Conservation (phyloP, 2,329 filamentous ascomycete genomes). For the Ambrosiella beaveri region DNA sequence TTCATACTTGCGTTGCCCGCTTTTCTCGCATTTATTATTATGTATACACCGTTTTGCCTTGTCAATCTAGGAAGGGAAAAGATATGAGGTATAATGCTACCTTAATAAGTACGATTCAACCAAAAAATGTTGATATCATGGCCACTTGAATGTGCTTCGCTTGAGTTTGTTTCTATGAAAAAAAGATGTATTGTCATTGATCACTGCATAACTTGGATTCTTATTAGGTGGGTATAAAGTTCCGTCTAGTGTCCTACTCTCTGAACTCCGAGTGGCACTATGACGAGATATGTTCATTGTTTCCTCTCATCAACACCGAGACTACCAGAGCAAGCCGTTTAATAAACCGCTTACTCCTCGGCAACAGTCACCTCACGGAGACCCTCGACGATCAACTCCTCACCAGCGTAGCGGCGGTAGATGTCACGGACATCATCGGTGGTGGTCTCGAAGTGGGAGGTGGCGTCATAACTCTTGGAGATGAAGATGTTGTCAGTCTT, state of each 20-base stretch:
- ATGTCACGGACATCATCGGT: constrained; percentile 89
- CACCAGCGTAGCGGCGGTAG: constrained; percentile 65
- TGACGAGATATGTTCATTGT: constrained; percentile 9
- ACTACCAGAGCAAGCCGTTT: neutral
- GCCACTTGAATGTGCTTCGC: neutral
- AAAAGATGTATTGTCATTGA: neutral
- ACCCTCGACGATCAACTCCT: constrained; percentile 77
- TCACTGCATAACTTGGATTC: constrained; percentile 10
- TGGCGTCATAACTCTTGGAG: constrained; percentile 96
- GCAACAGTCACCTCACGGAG: constrained; percentile 62
- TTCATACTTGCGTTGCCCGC: neutral
- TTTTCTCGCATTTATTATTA: neutral
- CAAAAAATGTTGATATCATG: neutral
- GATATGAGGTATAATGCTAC: neutral
- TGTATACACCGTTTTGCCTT: neutral
- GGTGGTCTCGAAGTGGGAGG: constrained; percentile 88
- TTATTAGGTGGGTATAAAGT: constrained; percentile 14
- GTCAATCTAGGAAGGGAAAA: neutral
- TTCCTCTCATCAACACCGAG: neutral
- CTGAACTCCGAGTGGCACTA: neutral
- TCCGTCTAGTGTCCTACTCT: constrained; percentile 1
- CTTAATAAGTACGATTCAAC: neutral
- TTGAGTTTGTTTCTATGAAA: neutral
- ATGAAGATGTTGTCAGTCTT: constrained; percentile 85
- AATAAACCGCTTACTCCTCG: constrained; percentile 25